Percentiles rank a stretch among this genome's conserved stretches.
phyloP scores from a whole-genome alignment of 805 yeast genomes.

The Yarrowia yakushimensis region DNA sequence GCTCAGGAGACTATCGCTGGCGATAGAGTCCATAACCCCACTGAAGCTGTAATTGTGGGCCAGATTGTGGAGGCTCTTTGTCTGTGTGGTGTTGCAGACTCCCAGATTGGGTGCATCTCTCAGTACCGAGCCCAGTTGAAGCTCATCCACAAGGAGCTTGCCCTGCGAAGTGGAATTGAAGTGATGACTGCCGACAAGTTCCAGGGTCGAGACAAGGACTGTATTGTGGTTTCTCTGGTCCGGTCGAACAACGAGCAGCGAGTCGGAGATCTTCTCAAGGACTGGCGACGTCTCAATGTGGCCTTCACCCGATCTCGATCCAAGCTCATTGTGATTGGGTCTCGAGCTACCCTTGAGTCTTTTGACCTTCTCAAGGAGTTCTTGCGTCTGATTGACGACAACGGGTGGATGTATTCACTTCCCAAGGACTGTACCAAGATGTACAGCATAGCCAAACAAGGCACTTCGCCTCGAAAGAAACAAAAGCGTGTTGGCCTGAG shows the following conservation, averaged over 20 bases:
- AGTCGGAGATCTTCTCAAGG: conserved; percentile 76
- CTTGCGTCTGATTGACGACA: conserved; percentile 51
- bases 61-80: conserved; percentile 60
- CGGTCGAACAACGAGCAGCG: conserved; percentile 63
- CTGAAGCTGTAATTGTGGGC: conserved; percentile 64
- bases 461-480: conserved; percentile 14
- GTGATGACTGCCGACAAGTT: conserved; percentile 90
- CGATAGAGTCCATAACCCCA: conserved; percentile 68
- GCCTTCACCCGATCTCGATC: conserved; percentile 88
- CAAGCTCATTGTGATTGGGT: conserved; percentile 81
- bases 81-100: conserved; percentile 55
- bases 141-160: conserved; percentile 41
- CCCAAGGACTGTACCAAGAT: conserved; percentile 37
- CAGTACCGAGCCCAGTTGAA: conserved; percentile 78
- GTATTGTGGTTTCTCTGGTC: conserved; percentile 85
- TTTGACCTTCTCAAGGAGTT: conserved; percentile 56
- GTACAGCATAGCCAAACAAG: conserved; percentile 24
- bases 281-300: conserved; percentile 91
- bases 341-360: conserved; percentile 55
- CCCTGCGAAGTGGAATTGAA: conserved; percentile 51
- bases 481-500: conserved; percentile 15
- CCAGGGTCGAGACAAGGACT: conserved; percentile 94
- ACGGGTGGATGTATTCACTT: conserved; percentile 62
- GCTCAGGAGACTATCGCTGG: conserved; percentile 54
- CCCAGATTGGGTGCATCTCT: conserved; percentile 80